Conservation (phyloP, 345 rosid species). For the Eucalyptus leucophloia region DNA sequence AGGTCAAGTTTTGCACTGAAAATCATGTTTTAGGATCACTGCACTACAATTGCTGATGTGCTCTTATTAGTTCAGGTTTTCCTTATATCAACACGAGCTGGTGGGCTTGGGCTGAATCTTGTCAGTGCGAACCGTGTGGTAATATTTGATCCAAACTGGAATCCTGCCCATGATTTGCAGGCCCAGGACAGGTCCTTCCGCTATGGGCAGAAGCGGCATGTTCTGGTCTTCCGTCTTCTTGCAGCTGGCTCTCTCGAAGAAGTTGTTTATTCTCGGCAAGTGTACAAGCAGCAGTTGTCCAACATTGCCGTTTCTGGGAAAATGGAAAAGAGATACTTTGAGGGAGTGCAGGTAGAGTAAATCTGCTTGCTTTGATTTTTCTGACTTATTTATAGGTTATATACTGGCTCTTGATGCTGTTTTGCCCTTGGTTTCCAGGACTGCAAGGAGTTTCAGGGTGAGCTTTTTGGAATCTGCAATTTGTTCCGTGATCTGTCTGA, state of each 20-base stretch:
- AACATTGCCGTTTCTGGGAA: slow-evolving; percentile 96
- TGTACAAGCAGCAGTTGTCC: slow-evolving; percentile 92
- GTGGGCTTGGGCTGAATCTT: slow-evolving; percentile 97
- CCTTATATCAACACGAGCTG: slow-evolving; percentile 97
- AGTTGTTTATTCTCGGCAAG: slow-evolving; percentile 77
- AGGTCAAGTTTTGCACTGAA: slow-evolving; percentile 17
- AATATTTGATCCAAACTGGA: slow-evolving; percentile 96
- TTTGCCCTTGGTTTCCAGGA: slow-evolving; percentile 35
- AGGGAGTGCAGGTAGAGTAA: slow-evolving; percentile 76
- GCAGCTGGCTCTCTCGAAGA: slow-evolving; percentile 98
- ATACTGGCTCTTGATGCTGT: background rate
- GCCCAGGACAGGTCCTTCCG: slow-evolving; percentile 97
- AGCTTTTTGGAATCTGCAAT: slow-evolving; percentile 90
- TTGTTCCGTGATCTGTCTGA: slow-evolving; percentile 86
- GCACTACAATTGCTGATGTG: background rate
- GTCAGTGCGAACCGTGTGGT: slow-evolving; percentile 94
- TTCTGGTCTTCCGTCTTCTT: slow-evolving; percentile 85
- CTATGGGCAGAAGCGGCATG: slow-evolving; percentile 91
- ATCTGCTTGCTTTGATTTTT: background rate
- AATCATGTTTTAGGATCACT: background rate
- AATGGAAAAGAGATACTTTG: slow-evolving; percentile 87
- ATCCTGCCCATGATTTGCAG: slow-evolving; percentile 88
- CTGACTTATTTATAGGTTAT: background rate
- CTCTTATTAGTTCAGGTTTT: slow-evolving; percentile 45
- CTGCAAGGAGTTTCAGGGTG: slow-evolving; percentile 88